Percentiles rank a stretch among this genome's conserved stretches.
These are phyloP conservation scores for Globisporangium nagaii DNA, from an alignment of 352 stramenopile genomes.

Conservation along the genomic window DNA sequence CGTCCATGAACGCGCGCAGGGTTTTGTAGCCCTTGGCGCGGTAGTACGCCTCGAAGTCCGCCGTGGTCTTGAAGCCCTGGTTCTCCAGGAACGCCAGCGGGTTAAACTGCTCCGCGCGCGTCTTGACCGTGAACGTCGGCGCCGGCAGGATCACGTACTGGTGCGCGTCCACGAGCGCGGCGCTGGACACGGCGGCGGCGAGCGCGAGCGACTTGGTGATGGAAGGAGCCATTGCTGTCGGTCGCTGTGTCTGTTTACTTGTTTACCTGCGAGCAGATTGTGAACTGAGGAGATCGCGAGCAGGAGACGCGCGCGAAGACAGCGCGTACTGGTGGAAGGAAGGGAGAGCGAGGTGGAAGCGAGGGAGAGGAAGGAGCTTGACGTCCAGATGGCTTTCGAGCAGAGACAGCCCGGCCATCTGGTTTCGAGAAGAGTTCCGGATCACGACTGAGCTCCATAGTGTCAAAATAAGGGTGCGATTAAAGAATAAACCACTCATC, in stretches of 20 bases:
- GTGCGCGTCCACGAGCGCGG: conserved; percentile 18
- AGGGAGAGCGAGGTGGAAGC: too few species aligned
- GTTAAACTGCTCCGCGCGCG: conserved; percentile 30
- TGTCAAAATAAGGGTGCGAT: too few species aligned
- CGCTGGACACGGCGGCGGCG: conserved; percentile 15
- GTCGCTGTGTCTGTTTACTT: background rate
- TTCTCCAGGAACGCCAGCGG: conserved; percentile 47
- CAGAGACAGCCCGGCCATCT: too few species aligned
- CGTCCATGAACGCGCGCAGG: conserved; percentile 13
- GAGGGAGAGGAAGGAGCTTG: too few species aligned
- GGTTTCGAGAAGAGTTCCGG: too few species aligned
- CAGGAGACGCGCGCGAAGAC: too few species aligned
- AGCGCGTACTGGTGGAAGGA: too few species aligned
- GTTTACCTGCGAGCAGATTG: background rate
- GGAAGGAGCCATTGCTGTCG: conserved; percentile 7
- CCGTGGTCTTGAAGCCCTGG: conserved; percentile 32
- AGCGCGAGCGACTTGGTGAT: conserved; percentile 15
- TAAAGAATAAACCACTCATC: too few species aligned
- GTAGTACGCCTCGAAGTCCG: conserved; percentile 31
- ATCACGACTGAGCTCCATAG: too few species aligned
- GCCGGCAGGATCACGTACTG: conserved; percentile 31
- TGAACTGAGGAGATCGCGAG: conserved; percentile 7
- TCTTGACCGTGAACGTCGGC: conserved; percentile 30
- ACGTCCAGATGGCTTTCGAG: too few species aligned
- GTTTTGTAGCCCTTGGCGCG: conserved; percentile 7